phyloP scores from a whole-genome alignment of 1,139 yeast genomes.

The Candida glucosophila region DNA sequence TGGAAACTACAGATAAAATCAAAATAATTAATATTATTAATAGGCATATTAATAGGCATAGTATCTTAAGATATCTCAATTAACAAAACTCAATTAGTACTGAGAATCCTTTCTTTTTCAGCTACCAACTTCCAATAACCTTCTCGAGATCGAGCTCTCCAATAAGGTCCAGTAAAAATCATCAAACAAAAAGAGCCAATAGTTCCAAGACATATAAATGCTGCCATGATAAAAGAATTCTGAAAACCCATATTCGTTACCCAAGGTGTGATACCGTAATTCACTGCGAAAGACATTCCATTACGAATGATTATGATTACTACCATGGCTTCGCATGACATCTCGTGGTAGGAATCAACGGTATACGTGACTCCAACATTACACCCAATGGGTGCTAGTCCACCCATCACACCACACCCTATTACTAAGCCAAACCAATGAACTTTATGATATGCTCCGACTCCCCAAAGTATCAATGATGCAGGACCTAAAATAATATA shows the following conservation, averaged over 20 bases:
- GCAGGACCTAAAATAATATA: constrained; percentile 17
- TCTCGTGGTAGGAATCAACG: constrained; percentile 15
- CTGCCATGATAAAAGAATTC: constrained; percentile 12
- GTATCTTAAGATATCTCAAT: background rate
- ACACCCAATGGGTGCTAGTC: constrained; percentile 14
- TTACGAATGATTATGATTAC: constrained; percentile 15
- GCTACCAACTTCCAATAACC: constrained; percentile 14
- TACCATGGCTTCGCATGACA: constrained; percentile 14
- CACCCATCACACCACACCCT: constrained; percentile 13
- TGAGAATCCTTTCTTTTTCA: background rate
- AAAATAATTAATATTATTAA: no score
- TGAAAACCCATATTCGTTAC: constrained; percentile 12
- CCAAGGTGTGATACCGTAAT: constrained; percentile 18
- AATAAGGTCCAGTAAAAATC: constrained; percentile 15
- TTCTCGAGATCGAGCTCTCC: constrained; percentile 11
- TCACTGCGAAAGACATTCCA: constrained; percentile 14
- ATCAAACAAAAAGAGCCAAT: constrained; percentile 13
- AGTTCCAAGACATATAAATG: constrained; percentile 10
- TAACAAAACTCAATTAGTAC: background rate
- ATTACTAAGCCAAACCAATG: constrained; percentile 17
- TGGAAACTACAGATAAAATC: no score
- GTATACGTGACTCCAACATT: constrained; percentile 15
- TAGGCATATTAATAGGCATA: no score
- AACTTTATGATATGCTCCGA: constrained; percentile 13
- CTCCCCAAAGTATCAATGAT: constrained; percentile 18